Percentiles rank a stretch among this genome's conserved stretches.
These are phyloP conservation scores for Choricystis sp. DNA, from an alignment of 139 green algal genomes.

Conservation along the genomic window DNA sequence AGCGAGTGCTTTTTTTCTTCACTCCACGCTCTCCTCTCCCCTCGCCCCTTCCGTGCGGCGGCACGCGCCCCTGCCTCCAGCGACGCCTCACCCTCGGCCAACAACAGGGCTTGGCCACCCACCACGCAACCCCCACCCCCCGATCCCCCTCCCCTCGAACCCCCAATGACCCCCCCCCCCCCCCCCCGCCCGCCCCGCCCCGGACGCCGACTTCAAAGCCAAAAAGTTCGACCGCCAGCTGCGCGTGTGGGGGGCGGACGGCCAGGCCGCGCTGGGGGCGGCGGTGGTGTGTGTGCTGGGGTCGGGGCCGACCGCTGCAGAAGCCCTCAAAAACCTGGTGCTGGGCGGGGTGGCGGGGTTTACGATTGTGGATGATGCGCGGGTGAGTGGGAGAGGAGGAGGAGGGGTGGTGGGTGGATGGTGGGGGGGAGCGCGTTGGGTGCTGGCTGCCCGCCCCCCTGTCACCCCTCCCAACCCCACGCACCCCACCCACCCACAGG, in stretches of 20 bases:
- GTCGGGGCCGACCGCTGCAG: slow-evolving; percentile 48
- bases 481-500: slow-evolving; percentile 14
- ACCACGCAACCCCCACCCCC: too few relatives aligned
- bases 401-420: background rate
- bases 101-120: background rate
- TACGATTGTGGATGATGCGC: slow-evolving; percentile 70
- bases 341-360: slow-evolving; percentile 87
- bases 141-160: background rate
- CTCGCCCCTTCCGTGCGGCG: background rate
- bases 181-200: background rate
- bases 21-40: too few relatives aligned
- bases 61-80: background rate
- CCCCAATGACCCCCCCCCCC: background rate
- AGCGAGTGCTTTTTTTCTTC: too few relatives aligned
- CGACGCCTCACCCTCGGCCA: slow-evolving; percentile 1
- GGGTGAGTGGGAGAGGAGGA: background rate
- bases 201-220: slow-evolving; percentile 1
- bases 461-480: background rate
- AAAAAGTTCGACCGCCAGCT: slow-evolving; percentile 78
- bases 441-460: too few relatives aligned
- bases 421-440: background rate
- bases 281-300: slow-evolving; percentile 54
- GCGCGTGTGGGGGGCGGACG: slow-evolving; percentile 72
- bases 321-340: slow-evolving; percentile 95
- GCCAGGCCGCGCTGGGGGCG: slow-evolving; percentile 39